Evolutionary conservation across 345 rosid species (phyloP), one percentile per base, ranked within the genome.

Genomic region (Stellera chamaejasme): DNA sequence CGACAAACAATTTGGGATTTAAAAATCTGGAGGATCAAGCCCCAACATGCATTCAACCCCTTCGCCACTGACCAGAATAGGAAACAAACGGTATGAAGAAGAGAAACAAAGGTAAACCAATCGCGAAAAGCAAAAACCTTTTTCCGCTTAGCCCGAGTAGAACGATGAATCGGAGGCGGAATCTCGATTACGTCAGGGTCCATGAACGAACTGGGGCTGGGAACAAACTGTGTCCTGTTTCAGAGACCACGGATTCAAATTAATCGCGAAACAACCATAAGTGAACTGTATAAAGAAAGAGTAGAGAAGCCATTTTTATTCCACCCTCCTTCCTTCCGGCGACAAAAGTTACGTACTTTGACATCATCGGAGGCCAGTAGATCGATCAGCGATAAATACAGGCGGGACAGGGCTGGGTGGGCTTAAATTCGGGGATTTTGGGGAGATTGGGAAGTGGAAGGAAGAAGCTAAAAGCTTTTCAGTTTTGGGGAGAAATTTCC

Each of bases 141-240:
- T 14, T 72, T 73, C 2, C 61, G 68, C 55, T 70, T 80, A 28
- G 49, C 59, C 60, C 41, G 69, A 45, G 72, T 66, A 60, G 74
- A 13, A 58, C 77, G 72, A 63, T 68, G 66, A 26, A 55, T 23
- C 64, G 80, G 80, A 43, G 80, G 77, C 27, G 84, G 73, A 67
- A 86, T 75, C 80, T 87, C 87, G 69, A 78, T 74, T 56, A 78
- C 80, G 43, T 81, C 75, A 0, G 90, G 76, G 68, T 87, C 95
- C 87, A 90, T 82, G 49, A 48, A 62, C n/a, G 70, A 61, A 48
- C 54, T 16, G 27, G 60, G 32, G 45, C 55, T 27, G 16, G 68
- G 51, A 27, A 50, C 32, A 45, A 60, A 16, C 43, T 65, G 75
- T 52, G 69, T 70, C 73, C 75, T 77, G 77, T 61, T 61, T 55